These are phyloP conservation scores for Myrica gale DNA, from an alignment of 306 rosid genomes.

Conservation along the genomic window DNA sequence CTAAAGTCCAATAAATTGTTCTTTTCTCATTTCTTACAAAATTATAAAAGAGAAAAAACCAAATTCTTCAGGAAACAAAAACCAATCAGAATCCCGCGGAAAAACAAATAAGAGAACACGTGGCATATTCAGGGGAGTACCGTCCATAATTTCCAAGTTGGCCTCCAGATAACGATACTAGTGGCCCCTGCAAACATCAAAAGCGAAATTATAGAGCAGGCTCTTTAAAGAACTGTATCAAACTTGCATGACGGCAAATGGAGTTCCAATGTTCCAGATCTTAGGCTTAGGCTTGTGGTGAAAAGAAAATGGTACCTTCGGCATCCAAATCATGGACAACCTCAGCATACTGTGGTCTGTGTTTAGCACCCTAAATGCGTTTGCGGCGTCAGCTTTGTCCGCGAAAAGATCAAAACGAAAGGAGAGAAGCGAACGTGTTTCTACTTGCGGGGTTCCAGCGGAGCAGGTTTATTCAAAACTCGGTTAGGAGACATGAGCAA, in stretches of 20 bases:
- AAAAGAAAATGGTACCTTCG: not conserved
- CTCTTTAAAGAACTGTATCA: not conserved
- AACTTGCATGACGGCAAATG: not conserved
- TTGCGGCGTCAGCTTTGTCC: too few species aligned
- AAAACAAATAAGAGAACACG: not conserved
- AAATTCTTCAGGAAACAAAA: not conserved
- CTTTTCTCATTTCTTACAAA: not conserved
- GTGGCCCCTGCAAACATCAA: slow-evolving; percentile 31
- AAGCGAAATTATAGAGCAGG: not conserved
- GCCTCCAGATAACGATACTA: slow-evolving; percentile 28
- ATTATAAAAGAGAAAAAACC: too few species aligned
- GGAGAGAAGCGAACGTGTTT: too few species aligned
- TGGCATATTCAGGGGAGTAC: slow-evolving; percentile 15
- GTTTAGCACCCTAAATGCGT: not conserved
- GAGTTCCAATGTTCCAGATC: not conserved
- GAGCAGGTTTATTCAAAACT: too few species aligned
- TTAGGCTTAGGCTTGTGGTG: not conserved
- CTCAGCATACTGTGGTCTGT: not conserved
- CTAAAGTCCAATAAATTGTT: not conserved
- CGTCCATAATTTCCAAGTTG: slow-evolving; percentile 45
- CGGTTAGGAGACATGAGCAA: too few species aligned
- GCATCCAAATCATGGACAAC: not conserved
- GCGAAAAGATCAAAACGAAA: too few species aligned
- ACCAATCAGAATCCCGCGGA: not conserved
- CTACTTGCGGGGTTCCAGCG: too few species aligned